These are phyloP conservation scores for Aspergillus fumigatiaffinis DNA, from an alignment of 2,329 filamentous ascomycete genomes.

Conservation along the genomic window DNA sequence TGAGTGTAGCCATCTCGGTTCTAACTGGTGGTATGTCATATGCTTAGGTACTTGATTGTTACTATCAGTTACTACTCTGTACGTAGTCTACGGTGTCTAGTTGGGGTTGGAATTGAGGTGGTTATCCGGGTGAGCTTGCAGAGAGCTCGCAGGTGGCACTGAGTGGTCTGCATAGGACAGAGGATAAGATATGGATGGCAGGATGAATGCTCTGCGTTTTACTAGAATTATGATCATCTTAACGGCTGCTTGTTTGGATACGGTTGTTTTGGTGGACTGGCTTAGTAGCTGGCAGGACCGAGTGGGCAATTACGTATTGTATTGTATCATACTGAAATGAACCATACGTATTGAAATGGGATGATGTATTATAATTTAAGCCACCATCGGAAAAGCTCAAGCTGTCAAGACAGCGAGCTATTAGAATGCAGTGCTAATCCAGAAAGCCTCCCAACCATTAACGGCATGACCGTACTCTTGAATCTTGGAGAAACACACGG, in stretches of 20 bases:
- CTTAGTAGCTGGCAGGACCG: not conserved
- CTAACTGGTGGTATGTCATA: too few species aligned
- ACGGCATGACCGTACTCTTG: not conserved
- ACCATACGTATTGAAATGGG: not conserved
- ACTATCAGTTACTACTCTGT: too few species aligned
- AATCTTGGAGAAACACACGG: not conserved
- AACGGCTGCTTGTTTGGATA: too few species aligned
- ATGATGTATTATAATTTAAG: not conserved
- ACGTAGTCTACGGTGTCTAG: too few species aligned
- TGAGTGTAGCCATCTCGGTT: too few species aligned
- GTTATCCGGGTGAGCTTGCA: not conserved
- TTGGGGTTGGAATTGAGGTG: not conserved
- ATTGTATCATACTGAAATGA: not conserved
- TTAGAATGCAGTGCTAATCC: not conserved
- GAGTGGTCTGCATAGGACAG: not conserved
- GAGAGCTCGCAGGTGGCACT: not conserved
- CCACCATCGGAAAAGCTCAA: not conserved
- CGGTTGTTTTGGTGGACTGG: not conserved
- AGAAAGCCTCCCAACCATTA: not conserved
- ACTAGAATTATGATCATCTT: not conserved
- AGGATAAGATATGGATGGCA: not conserved
- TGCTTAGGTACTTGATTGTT: too few species aligned
- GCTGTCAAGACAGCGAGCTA: not conserved
- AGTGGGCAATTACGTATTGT: not conserved
- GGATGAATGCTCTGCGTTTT: not conserved